A percentile compares a stretch with the other conserved stretches of the same genome.
Evolutionary conservation across 345 rosid genomes (phyloP).

Genomic region (Aquilaria malaccensis): DNA sequence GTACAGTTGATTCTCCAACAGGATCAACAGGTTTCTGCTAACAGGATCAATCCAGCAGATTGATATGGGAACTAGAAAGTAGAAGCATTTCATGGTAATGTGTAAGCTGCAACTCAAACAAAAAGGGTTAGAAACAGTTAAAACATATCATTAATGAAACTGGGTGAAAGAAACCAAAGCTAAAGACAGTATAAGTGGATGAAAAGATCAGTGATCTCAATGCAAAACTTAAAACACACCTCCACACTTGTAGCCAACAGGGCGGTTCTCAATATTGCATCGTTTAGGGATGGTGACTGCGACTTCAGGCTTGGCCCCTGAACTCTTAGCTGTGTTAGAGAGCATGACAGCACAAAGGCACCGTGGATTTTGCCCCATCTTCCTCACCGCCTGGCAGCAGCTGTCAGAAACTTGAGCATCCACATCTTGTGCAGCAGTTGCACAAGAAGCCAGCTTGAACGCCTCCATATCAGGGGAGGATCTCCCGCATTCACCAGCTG

Average conservation of each 20-base stretch:
- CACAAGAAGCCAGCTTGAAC: conserved; percentile 78
- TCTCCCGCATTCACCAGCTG: conserved; percentile 80
- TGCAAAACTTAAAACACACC: conserved; percentile 24
- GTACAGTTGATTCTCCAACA: too few relatives aligned
- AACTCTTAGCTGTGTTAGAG: conserved; percentile 62
- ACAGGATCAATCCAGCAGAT: background rate
- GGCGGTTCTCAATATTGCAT: conserved; percentile 71
- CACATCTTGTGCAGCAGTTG: conserved; percentile 50
- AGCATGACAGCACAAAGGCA: conserved; percentile 91
- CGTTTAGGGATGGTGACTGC: conserved; percentile 88
- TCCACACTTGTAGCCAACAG: conserved; percentile 87
- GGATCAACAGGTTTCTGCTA: too few relatives aligned
- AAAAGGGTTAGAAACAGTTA: background rate
- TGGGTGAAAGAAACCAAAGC: background rate
- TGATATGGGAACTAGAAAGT: background rate
- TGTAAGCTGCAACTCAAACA: conserved; percentile 37
- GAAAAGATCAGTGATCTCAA: background rate
- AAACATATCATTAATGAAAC: background rate
- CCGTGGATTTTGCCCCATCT: conserved; percentile 62
- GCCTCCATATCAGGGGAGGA: conserved; percentile 78
- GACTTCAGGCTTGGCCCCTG: conserved; percentile 63
- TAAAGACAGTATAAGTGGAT: background rate
- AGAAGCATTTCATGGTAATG: conserved; percentile 37
- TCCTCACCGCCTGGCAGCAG: conserved; percentile 68
- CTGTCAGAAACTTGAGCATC: conserved; percentile 47